Evolutionary conservation across 2,329 filamentous ascomycete genomes (phyloP).

Genomic region (Exutisphaerella laricina): DNA sequence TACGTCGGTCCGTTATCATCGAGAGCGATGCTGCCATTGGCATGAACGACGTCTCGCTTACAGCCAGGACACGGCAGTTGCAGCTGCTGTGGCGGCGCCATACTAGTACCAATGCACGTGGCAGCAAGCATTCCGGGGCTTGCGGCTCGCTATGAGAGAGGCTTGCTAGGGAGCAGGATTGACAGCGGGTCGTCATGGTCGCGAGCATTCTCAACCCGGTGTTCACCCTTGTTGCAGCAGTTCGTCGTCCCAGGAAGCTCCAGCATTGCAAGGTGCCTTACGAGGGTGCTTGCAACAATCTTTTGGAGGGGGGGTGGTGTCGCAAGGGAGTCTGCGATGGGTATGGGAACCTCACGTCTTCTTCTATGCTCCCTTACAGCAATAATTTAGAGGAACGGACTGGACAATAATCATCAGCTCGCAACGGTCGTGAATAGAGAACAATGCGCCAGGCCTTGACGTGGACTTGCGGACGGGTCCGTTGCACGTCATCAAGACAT

Average conservation of each 20-base stretch:
- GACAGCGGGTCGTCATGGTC: not conserved
- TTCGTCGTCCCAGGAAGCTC: not conserved
- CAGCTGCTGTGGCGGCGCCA: not conserved
- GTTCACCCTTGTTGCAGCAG: not conserved
- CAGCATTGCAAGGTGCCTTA: not conserved
- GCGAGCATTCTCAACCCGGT: conserved; percentile 6
- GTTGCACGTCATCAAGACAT: not conserved
- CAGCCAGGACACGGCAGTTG: not conserved
- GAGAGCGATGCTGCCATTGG: no score
- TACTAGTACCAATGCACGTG: conserved; percentile 1
- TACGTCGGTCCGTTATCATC: no score
- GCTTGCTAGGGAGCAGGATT: conserved; percentile 2
- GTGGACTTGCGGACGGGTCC: not conserved
- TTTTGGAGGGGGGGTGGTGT: not conserved
- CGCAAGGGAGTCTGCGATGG: not conserved
- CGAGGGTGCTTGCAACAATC: not conserved
- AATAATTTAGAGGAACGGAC: no score
- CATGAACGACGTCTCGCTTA: no score
- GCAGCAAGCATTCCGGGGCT: not conserved
- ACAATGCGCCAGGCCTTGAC: conserved; percentile 4
- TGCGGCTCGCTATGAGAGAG: not conserved
- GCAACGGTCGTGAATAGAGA: conserved; percentile 6
- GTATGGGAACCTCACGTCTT: not conserved
- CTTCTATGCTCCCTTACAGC: not conserved
- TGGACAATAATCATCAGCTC: conserved; percentile 3